Base-by-base conservation (phyloP, 495 filamentous ascomycete species). In the Talaromyces trachyspermus region DNA sequence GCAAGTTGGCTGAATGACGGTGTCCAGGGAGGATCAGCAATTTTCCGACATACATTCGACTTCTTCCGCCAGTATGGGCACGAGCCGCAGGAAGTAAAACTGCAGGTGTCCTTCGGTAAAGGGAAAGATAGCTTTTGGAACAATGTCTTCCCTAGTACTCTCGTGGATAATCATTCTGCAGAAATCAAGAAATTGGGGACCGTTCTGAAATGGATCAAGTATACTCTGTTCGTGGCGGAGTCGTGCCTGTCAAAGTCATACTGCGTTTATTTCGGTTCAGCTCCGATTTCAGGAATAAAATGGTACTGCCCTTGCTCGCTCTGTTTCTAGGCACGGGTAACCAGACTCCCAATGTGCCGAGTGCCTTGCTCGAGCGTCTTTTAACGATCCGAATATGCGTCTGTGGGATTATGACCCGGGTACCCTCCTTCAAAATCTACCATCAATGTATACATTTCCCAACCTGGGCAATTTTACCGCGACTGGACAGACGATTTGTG, bases 101-200 rank as follows among this genome's bases (percentile, higher is more conserved):
- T 94, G 22, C 86, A 91, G 55, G 83, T 90, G 0, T 79, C 86
- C 0, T 90, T 91, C 57, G 88, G 87, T 11, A 88, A 90, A 58
- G 85, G 76, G 4, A 54, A 69, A 5, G 75, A 84, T 7, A 68
- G 64, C 5, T 91, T 94, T 65, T 94, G 85, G 84, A 85, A 82
- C 9, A 91, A 94, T 56, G 78, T 83, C 27, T 94, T 84, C 51
- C 86, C 86, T 0, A 87, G 79, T 36, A 65, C 77, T 14, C 64
- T 91, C 1, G 67, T 90, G 3, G 76, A 77, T 24, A 65, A 71
- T 4, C 79, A 82, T 52, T 72, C 77, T 12, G 61, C 56, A 1
- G 86, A 91, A 52, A 81, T 89, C 54, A 75, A 68, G 55, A 79
- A 81, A 33, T 80, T 91, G 40, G 74, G 71, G 3, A 68, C 52